These are phyloP conservation scores for Diplodia seriata DNA, from an alignment of 2,329 filamentous ascomycete species.

Conservation along the genomic window DNA sequence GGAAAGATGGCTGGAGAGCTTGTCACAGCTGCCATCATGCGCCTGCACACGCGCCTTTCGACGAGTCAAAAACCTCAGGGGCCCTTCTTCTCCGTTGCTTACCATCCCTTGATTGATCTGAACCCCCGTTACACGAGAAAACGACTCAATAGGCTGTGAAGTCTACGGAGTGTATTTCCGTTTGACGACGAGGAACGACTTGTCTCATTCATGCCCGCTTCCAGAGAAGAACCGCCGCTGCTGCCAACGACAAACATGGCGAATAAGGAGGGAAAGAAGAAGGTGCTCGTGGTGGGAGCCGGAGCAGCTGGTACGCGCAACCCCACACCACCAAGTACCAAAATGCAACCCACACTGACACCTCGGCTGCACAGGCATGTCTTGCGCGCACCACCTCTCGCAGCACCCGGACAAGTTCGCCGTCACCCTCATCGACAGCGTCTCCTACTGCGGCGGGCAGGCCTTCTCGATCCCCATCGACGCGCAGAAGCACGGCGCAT, in stretches of 20 bases:
- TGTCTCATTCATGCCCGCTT: constrained; percentile 17
- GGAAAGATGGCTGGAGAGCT: constrained; percentile 9
- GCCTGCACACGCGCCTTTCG: background rate
- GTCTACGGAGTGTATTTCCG: background rate
- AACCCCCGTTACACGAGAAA: background rate
- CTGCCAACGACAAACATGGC: constrained; percentile 30
- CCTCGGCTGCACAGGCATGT: constrained; percentile 55
- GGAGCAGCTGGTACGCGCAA: constrained; percentile 48
- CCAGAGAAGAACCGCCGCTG: constrained; percentile 1
- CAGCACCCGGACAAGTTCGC: constrained; percentile 71
- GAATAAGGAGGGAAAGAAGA: constrained; percentile 41
- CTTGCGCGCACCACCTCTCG: constrained; percentile 70
- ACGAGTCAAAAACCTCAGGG: background rate
- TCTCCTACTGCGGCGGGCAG: constrained; percentile 66
- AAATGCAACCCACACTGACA: constrained; percentile 33
- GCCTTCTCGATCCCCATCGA: constrained; percentile 65
- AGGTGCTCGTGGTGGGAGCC: constrained; percentile 49
- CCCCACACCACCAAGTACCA: background rate
- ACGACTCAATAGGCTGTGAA: background rate
- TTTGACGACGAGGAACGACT: background rate
- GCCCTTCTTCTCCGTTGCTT: background rate
- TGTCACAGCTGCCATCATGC: background rate
- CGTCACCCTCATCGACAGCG: constrained; percentile 65
- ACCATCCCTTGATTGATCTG: background rate
- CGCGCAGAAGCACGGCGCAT: constrained; percentile 62